Percentiles rank a stretch among this genome's conserved stretches.
Conservation (phyloP, 2,329 filamentous ascomycete species). For the Alternaria panax region DNA sequence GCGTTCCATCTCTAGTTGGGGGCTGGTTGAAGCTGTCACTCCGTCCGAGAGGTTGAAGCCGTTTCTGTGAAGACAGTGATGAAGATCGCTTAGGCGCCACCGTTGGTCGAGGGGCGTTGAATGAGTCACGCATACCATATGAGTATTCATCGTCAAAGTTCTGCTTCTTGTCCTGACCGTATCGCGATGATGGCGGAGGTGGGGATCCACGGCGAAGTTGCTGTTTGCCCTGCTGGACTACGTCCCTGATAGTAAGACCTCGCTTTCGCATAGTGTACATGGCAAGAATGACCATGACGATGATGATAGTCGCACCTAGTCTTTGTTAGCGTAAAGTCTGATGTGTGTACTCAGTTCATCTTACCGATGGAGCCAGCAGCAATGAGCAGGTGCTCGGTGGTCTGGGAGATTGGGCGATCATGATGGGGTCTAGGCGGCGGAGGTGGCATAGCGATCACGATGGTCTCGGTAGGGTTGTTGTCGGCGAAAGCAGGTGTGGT, state of each 20-base stretch:
- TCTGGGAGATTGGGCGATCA: conserved; percentile 40
- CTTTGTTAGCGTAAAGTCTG: conserved; percentile 19
- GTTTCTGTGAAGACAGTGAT: conserved; percentile 40
- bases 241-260: conserved; percentile 42
- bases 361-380: conserved; percentile 52
- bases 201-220: conserved; percentile 32
- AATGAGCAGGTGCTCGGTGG: conserved; percentile 51
- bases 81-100: conserved; percentile 33
- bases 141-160: conserved; percentile 31
- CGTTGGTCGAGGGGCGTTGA: conserved; percentile 37
- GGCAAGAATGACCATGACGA: conserved; percentile 47
- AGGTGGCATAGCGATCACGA: conserved; percentile 33
- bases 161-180: conserved; percentile 38
- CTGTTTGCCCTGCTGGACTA: conserved; percentile 34
- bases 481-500: conserved; percentile 30
- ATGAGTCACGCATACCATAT: conserved; percentile 32
- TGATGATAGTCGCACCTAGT: conserved; percentile 49
- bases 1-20: conserved; percentile 14
- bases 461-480: conserved; percentile 35
- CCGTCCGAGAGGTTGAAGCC: conserved; percentile 37
- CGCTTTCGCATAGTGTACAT: conserved; percentile 50
- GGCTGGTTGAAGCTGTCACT: conserved; percentile 41
- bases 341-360: not conserved
- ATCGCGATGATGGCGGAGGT: conserved; percentile 31
- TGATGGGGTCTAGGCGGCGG: conserved; percentile 21